These are phyloP conservation scores for Mortierella sp. DNA, from an alignment of 371 early-diverging fungal species.

Conservation along the genomic window DNA sequence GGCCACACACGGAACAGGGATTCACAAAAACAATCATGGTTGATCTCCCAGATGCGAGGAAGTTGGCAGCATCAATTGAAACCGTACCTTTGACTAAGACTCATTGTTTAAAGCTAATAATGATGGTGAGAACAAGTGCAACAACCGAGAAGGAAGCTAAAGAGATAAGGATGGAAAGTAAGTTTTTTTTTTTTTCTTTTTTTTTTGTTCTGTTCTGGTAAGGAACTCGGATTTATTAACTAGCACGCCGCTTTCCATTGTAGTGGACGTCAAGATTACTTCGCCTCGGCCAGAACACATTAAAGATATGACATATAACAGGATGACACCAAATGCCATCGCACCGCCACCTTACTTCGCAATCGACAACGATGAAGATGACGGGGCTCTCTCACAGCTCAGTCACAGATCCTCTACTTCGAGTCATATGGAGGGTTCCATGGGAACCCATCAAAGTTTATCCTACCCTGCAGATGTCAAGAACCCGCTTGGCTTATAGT, in stretches of 20 bases:
- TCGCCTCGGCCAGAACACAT: slow-evolving; percentile 44
- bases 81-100: slow-evolving; percentile 25
- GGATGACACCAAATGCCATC: neutral
- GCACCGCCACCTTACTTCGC: slow-evolving; percentile 31
- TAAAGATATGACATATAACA: slow-evolving; percentile 1
- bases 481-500: neutral
- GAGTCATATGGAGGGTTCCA: neutral
- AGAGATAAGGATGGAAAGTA: slow-evolving; percentile 45
- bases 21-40: slow-evolving; percentile 37
- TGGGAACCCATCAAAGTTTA: neutral
- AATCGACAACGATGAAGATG: slow-evolving; percentile 26
- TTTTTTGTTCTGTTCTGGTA: neutral
- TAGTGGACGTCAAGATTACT: slow-evolving; percentile 43
- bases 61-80: slow-evolving; percentile 28
- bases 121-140: slow-evolving; percentile 36
- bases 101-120: slow-evolving; percentile 44
- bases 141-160: slow-evolving; percentile 40
- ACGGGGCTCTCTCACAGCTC: slow-evolving; percentile 8
- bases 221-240: neutral
- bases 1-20: slow-evolving; percentile 31
- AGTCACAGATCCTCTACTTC: slow-evolving; percentile 2
- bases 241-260: neutral
- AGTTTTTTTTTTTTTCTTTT: slow-evolving; percentile 3
- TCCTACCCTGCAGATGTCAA: neutral
- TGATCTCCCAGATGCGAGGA: slow-evolving; percentile 31